Percentiles rank a stretch among this genome's conserved stretches.
These are phyloP conservation scores for Schizothecium vesticola DNA, from an alignment of 495 filamentous ascomycete species.

Conservation along the genomic window DNA sequence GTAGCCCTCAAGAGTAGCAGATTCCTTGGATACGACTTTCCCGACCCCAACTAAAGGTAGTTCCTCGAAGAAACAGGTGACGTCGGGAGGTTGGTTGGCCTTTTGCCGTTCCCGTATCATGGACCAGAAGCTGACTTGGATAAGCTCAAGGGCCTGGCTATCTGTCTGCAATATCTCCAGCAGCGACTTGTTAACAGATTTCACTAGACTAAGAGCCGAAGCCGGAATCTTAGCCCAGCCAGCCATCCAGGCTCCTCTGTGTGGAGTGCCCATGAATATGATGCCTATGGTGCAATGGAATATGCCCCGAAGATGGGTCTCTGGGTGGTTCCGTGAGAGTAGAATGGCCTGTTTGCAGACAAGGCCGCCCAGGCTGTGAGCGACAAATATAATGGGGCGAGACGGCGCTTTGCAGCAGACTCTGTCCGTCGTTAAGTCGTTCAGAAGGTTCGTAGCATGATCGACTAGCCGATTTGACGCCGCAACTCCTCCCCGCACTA, in stretches of 20 bases:
- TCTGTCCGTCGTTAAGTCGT: conserved; percentile 10
- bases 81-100: conserved; percentile 16
- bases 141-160: conserved; percentile 21
- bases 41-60: conserved; percentile 18
- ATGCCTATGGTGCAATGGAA: conserved; percentile 29
- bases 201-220: conserved; percentile 18
- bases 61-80: conserved; percentile 33
- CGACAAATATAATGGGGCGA: conserved; percentile 29
- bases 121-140: conserved; percentile 30
- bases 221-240: conserved; percentile 21
- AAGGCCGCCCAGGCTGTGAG: conserved; percentile 37
- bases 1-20: conserved; percentile 30
- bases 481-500: conserved; percentile 12
- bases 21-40: conserved; percentile 35
- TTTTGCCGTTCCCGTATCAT: conserved; percentile 24
- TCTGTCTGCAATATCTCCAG: conserved; percentile 15
- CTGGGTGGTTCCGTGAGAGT: conserved; percentile 14
- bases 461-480: conserved; percentile 16
- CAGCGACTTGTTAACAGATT: conserved; percentile 21
- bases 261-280: conserved; percentile 42
- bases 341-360: conserved; percentile 33
- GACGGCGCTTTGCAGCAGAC: conserved; percentile 1
- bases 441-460: conserved; percentile 23
- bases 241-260: conserved; percentile 24
- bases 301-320: conserved; percentile 25